These are phyloP conservation scores for Cryptosporidium parvum DNA, from an alignment of 169 alveolate species.

Conservation along the genomic window DNA sequence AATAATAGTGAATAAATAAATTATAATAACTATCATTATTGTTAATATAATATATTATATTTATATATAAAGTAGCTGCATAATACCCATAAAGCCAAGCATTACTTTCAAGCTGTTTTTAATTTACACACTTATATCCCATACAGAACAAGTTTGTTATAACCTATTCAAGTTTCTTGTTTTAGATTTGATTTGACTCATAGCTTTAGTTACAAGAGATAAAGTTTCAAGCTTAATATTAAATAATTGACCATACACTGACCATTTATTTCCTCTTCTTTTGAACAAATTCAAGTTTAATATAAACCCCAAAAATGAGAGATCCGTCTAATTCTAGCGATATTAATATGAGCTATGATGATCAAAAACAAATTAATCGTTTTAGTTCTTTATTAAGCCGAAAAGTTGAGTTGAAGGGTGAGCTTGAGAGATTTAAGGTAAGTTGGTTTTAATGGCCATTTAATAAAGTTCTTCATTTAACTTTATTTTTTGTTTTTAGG, in stretches of 20 bases:
- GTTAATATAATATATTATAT: too few relatives aligned
- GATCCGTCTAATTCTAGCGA: slow-evolving; percentile 14
- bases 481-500: background rate
- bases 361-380: slow-evolving; percentile 58
- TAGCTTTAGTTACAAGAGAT: background rate
- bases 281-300: background rate
- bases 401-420: slow-evolving; percentile 10
- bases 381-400: slow-evolving; percentile 44
- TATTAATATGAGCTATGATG: slow-evolving; percentile 56
- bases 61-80: too few relatives aligned
- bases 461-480: background rate
- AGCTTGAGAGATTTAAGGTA: slow-evolving; percentile 51
- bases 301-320: background rate
- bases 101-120: background rate
- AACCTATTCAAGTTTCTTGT: background rate
- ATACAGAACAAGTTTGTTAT: background rate
- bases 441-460: background rate
- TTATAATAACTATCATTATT: background rate
- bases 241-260: background rate
- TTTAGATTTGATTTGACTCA: too few relatives aligned
- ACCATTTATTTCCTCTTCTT: background rate
- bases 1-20: background rate
- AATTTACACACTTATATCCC: background rate
- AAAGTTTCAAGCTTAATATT: background rate
- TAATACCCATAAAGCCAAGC: too few relatives aligned